These are phyloP conservation scores for Aspergillus sp. DNA, from an alignment of 2,329 filamentous ascomycete genomes.

Conservation along the genomic window DNA sequence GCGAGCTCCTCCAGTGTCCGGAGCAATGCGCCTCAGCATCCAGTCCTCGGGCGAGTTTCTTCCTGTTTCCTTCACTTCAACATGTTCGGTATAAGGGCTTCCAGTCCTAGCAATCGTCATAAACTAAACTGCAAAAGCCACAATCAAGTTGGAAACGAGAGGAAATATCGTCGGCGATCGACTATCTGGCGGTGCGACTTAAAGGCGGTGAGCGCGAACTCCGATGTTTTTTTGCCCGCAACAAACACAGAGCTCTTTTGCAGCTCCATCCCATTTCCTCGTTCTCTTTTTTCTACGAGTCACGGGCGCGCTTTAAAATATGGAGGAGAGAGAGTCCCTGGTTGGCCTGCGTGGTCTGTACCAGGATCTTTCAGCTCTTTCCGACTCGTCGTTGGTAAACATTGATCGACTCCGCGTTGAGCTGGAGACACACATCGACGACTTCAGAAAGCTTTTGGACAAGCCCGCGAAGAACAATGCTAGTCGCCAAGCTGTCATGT, in stretches of 20 bases:
- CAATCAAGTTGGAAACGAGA: not conserved
- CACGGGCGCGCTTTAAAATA: conserved; percentile 30
- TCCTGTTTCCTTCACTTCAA: not conserved
- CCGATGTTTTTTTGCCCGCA: conserved; percentile 25
- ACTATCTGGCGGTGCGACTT: not conserved
- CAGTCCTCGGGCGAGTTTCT: no score
- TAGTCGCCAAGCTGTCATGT: conserved; percentile 63
- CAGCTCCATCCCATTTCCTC: conserved; percentile 16
- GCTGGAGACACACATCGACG: conserved; percentile 58
- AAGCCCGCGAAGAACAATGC: conserved; percentile 65
- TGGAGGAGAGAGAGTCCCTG: conserved; percentile 67
- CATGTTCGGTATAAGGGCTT: not conserved
- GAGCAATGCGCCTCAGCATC: not conserved
- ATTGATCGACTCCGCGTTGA: conserved; percentile 59
- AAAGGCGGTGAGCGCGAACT: conserved; percentile 22
- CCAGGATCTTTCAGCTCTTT: conserved; percentile 70
- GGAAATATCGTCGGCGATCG: not conserved
- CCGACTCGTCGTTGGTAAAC: conserved; percentile 61
- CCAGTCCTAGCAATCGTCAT: not conserved
- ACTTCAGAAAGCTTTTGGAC: conserved; percentile 64
- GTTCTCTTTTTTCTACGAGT: conserved; percentile 20
- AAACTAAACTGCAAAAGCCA: not conserved
- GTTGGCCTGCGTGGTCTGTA: conserved; percentile 76
- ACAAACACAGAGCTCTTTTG: conserved; percentile 22
- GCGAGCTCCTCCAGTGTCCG: not conserved